Evolutionary conservation across 768 basidiomycete genomes (phyloP).

Genomic region (Mycena olivaceomarginata): DNA sequence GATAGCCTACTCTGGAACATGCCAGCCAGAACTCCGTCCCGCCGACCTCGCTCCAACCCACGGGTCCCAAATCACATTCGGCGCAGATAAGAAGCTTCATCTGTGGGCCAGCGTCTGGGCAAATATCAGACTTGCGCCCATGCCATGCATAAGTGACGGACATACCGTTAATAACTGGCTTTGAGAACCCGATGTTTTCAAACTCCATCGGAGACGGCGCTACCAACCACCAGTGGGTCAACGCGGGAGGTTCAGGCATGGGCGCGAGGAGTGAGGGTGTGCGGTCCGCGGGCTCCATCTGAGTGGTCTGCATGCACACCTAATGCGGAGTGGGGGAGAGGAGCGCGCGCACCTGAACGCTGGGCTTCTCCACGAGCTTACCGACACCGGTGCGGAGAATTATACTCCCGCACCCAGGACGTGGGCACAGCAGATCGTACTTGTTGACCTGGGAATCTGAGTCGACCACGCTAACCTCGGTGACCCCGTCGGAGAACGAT

Average conservation of each 20-base stretch:
- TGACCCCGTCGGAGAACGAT: slow-evolving; percentile 65
- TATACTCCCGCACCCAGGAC: slow-evolving; percentile 79
- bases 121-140: background rate
- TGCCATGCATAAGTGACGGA: background rate
- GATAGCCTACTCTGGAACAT: slow-evolving; percentile 80
- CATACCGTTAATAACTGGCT: slow-evolving; percentile 58
- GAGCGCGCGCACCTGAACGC: slow-evolving; percentile 69
- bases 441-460: slow-evolving; percentile 66
- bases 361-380: slow-evolving; percentile 72
- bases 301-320: slow-evolving; percentile 45
- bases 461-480: slow-evolving; percentile 59
- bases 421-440: slow-evolving; percentile 82
- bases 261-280: slow-evolving; percentile 66
- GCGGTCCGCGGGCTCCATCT: slow-evolving; percentile 74
- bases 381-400: slow-evolving; percentile 80
- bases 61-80: slow-evolving; percentile 89
- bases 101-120: slow-evolving; percentile 53
- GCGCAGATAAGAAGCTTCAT: slow-evolving; percentile 86
- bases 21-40: slow-evolving; percentile 88
- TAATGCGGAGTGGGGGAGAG: background rate
- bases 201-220: slow-evolving; percentile 87
- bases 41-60: slow-evolving; percentile 87
- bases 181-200: slow-evolving; percentile 91
- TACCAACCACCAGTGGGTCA: slow-evolving; percentile 85
- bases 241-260: slow-evolving; percentile 75